These are phyloP conservation scores for Dothideomycetes sp. DNA, from an alignment of 2,329 filamentous ascomycete genomes.

Conservation along the genomic window DNA sequence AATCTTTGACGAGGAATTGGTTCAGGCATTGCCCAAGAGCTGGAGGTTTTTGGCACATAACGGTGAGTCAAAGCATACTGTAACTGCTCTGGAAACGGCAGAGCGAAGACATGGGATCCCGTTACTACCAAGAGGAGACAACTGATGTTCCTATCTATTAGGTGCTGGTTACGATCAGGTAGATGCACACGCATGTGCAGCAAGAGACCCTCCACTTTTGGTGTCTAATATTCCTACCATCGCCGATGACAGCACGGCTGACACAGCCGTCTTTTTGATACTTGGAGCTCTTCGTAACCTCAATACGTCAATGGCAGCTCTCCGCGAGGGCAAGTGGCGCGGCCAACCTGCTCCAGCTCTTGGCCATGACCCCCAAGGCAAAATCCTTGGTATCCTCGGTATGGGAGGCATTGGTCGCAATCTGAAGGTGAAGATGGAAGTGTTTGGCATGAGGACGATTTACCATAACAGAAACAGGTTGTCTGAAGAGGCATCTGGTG, in stretches of 20 bases:
- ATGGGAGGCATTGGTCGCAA: constrained; percentile 82
- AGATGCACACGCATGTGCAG: constrained; percentile 62
- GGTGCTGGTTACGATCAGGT: constrained; percentile 82
- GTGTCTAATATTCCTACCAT: constrained; percentile 77
- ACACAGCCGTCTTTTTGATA: constrained; percentile 71
- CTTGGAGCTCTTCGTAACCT: constrained; percentile 71
- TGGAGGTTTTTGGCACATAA: constrained; percentile 36
- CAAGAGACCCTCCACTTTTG: constrained; percentile 47
- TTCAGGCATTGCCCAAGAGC: constrained; percentile 38
- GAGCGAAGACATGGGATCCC: not conserved
- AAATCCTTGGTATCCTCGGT: constrained; percentile 69
- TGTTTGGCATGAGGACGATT: constrained; percentile 65
- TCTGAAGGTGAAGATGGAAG: constrained; percentile 62
- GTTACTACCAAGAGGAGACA: not conserved
- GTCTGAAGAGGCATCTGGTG: constrained; percentile 43
- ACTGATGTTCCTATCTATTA: constrained; percentile 25
- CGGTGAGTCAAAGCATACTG: constrained; percentile 27
- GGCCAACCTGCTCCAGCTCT: constrained; percentile 46
- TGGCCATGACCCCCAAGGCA: constrained; percentile 71
- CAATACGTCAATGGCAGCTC: constrained; percentile 53
- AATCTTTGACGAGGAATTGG: constrained; percentile 59
- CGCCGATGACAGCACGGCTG: constrained; percentile 75
- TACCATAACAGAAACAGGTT: constrained; percentile 65
- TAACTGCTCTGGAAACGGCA: not conserved
- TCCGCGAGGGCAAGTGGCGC: constrained; percentile 61